Evolutionary conservation across 768 basidiomycete species (phyloP), one percentile per base, ranked within the genome.

Genomic region (Serendipita vermifera): DNA sequence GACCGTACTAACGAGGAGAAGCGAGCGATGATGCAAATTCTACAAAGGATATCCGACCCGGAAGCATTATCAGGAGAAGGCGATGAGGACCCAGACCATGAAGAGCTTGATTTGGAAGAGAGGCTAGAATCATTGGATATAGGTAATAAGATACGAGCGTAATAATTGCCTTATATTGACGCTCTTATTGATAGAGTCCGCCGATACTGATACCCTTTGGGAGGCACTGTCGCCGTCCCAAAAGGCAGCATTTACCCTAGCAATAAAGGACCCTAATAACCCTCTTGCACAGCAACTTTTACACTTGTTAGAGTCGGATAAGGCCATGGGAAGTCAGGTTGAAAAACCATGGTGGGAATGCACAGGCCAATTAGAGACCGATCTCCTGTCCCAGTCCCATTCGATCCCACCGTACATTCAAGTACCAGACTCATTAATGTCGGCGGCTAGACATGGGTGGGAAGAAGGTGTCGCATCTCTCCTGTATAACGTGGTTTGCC

Each of bases 341-440:
- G 68, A 68, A 3, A 68, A 71, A 3, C 87, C 88, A 3, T 92
- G 89, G 89, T 92, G 88, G 87, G 75, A 81, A 55, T 68, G 63
- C 17, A 60, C 63, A 1, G 11, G n/a, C n/a, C n/a, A n/a, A n/a
- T 1, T 9, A n/a, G 35, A 9, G 35, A 36, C 35, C 35, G n/a
- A 36, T 22, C 41, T 11, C 41, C 24, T 15, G 11, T 22, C 9
- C 20, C 15, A 9, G 14, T 22, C 15, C 41, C 24, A 11, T 22
- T 9, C 11, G 41, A 15, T 11, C 41, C 41, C 24, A 43, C 11
- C 24, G 41, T 11, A 15, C 41, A 15, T 24, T 11, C 24, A 24
- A 22, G 24, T 9, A n/a, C n/a, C n/a, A n/a, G n/a, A n/a, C n/a
- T n/a, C n/a, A n/a, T n/a, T n/a, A n/a, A n/a, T n/a, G n/a, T n/a